Conservation (phyloP, 345 rosid species). For the Syzygium aromaticum region DNA sequence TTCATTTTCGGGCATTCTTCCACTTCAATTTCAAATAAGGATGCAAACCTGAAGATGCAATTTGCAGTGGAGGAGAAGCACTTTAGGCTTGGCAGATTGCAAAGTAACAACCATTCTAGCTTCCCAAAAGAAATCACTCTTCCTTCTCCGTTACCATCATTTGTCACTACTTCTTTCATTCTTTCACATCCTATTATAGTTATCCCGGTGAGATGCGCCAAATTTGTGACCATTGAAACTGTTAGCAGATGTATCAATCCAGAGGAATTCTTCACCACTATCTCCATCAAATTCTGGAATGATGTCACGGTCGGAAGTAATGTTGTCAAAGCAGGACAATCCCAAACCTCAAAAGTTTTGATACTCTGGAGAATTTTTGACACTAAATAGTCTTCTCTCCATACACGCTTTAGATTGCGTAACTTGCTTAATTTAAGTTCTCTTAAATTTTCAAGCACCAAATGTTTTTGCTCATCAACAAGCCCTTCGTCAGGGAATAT, state of each 20-base stretch:
- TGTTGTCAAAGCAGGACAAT: neutral
- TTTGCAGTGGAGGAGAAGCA: neutral
- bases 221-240: neutral
- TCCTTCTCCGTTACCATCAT: rapidly evolving
- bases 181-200: neutral
- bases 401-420: neutral
- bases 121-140: neutral
- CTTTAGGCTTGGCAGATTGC: neutral
- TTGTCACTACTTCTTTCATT: neutral
- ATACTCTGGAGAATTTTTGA: neutral
- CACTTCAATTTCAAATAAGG: rapidly evolving
- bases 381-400: neutral
- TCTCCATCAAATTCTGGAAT: rapidly evolving
- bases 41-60: neutral
- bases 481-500: neutral
- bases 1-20: neutral
- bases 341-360: rapidly evolving
- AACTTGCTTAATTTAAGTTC: neutral
- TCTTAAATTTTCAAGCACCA: neutral
- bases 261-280: neutral
- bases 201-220: neutral
- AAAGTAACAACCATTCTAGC: rapidly evolving
- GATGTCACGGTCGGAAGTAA: rapidly evolving
- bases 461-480: neutral
- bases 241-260: neutral